Evolutionary conservation across 202 grass and related monocot genomes (phyloP).

Genomic region (Brachypodium distachyon): DNA sequence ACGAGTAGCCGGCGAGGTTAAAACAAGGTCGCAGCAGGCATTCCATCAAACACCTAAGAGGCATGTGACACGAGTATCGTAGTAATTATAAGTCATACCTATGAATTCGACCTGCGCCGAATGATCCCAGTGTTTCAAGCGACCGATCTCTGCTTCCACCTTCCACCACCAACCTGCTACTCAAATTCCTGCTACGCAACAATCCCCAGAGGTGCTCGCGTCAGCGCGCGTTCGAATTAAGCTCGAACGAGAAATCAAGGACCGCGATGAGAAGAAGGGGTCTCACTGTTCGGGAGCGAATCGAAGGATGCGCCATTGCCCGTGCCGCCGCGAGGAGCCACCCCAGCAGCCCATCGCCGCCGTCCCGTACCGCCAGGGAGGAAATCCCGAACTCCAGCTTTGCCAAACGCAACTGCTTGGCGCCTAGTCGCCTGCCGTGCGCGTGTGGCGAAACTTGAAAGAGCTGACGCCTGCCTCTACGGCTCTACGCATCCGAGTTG

Average conservation of each 20-base stretch:
- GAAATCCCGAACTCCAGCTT: constrained; percentile 12
- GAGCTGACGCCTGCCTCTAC: no score
- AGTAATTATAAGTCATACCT: constrained; percentile 14
- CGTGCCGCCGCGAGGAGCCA: not conserved
- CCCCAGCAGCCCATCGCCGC: not conserved
- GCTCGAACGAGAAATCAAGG: not conserved
- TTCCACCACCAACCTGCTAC: not conserved
- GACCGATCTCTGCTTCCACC: not conserved
- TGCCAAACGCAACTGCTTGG: not conserved
- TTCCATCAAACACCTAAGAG: constrained; percentile 17
- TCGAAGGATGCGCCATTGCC: not conserved
- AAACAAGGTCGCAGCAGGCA: not conserved
- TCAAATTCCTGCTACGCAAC: not conserved
- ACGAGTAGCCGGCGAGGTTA: not conserved
- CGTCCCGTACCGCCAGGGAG: not conserved
- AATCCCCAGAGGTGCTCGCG: not conserved
- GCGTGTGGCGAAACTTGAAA: no score
- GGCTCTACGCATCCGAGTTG: no score
- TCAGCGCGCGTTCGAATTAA: not conserved
- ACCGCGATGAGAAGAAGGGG: not conserved
- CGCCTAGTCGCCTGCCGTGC: no score
- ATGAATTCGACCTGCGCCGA: not conserved
- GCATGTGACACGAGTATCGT: not conserved
- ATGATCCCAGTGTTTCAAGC: not conserved
- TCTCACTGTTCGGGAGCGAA: not conserved